phyloP scores from a whole-genome alignment of 2,329 filamentous ascomycete species.

The Sporothrix protearum region DNA sequence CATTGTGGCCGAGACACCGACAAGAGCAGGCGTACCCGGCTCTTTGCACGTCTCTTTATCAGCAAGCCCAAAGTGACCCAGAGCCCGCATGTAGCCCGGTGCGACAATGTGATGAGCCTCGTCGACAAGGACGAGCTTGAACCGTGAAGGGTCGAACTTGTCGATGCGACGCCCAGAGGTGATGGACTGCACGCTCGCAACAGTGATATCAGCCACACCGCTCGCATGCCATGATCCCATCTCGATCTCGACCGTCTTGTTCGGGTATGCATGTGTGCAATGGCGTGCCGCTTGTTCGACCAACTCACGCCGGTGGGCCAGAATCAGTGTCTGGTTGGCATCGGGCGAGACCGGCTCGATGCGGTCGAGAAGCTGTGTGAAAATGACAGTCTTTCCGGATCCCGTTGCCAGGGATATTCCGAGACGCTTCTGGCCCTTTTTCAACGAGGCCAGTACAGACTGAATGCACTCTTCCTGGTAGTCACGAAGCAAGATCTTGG shows the following conservation, averaged over 20 bases:
- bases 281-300: slow-evolving; percentile 91
- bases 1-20: slow-evolving; percentile 79
- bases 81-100: slow-evolving; percentile 66
- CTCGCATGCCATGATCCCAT: slow-evolving; percentile 77
- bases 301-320: slow-evolving; percentile 88
- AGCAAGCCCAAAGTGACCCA: slow-evolving; percentile 73
- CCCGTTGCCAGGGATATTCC: slow-evolving; percentile 86
- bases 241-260: slow-evolving; percentile 80
- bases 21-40: slow-evolving; percentile 58
- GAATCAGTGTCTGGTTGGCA: slow-evolving; percentile 77
- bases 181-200: slow-evolving; percentile 86
- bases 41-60: slow-evolving; percentile 41
- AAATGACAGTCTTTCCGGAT: slow-evolving; percentile 90
- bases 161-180: slow-evolving; percentile 64
- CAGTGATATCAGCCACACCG: slow-evolving; percentile 83
- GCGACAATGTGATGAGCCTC: slow-evolving; percentile 97
- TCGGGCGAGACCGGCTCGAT: slow-evolving; percentile 54
- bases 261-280: slow-evolving; percentile 74
- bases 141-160: slow-evolving; percentile 75
- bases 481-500: slow-evolving; percentile 61
- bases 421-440: slow-evolving; percentile 70
- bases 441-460: slow-evolving; percentile 67
- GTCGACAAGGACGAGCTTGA: slow-evolving; percentile 90
- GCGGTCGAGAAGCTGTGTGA: slow-evolving; percentile 87
- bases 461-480: slow-evolving; percentile 93